Percentiles rank a stretch among this genome's conserved stretches.
phyloP scores from a whole-genome alignment of 139 green algal species.

The Chlorella sorokiniana region DNA sequence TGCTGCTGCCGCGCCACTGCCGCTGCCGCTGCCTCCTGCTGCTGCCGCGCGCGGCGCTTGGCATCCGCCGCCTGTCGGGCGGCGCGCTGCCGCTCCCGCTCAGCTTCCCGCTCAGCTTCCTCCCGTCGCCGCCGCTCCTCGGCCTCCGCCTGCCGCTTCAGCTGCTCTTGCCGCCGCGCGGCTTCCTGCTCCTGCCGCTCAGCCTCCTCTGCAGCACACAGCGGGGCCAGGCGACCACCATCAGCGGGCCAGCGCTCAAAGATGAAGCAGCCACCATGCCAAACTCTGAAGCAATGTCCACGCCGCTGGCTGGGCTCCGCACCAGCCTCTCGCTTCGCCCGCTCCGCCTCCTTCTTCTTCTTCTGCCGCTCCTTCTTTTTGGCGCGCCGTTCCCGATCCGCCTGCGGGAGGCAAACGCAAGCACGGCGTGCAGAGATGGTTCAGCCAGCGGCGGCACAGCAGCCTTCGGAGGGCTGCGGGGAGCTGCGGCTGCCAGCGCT shows the following conservation, averaged over 20 bases:
- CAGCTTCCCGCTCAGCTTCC: slow-evolving; percentile 36
- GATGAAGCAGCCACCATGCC: too few relatives aligned
- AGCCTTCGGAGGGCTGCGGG: background rate
- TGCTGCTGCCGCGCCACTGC: slow-evolving; percentile 9
- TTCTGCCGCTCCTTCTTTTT: slow-evolving; percentile 75
- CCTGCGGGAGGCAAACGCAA: slow-evolving; percentile 25
- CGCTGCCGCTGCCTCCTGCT: background rate
- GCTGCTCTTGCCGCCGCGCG: slow-evolving; percentile 26
- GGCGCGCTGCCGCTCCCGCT: slow-evolving; percentile 29
- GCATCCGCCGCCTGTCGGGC: slow-evolving; percentile 19
- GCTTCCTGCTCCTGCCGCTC: slow-evolving; percentile 29
- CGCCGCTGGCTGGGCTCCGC: background rate
- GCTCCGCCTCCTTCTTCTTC: slow-evolving; percentile 67
- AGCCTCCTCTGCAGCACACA: slow-evolving; percentile 48
- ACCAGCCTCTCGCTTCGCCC: slow-evolving; percentile 46
- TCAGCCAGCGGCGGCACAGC: background rate
- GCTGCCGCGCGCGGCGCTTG: slow-evolving; percentile 4
- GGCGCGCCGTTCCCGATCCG: slow-evolving; percentile 70
- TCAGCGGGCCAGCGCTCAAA: too few relatives aligned
- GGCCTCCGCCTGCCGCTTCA: slow-evolving; percentile 30
- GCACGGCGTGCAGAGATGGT: background rate
- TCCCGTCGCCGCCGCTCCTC: slow-evolving; percentile 44
- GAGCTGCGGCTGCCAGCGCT: slow-evolving; percentile 8
- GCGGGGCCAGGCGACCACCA: too few relatives aligned
- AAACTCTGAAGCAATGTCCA: too few relatives aligned